These are phyloP conservation scores for Orbilia quercus DNA, from an alignment of 2,329 filamentous ascomycete species.

Conservation along the genomic window DNA sequence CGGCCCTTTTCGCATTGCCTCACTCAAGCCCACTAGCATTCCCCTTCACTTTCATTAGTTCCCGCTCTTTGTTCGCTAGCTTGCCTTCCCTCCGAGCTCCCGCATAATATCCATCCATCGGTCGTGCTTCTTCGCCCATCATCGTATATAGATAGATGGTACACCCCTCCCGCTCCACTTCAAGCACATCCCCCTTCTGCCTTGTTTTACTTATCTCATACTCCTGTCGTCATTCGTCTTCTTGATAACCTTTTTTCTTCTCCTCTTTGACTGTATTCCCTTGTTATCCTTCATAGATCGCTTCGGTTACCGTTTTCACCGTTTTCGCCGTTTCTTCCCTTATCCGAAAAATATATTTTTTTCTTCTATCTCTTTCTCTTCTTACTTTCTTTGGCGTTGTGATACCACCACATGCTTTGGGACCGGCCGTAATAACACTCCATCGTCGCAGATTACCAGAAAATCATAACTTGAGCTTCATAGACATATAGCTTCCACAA, in stretches of 20 bases:
- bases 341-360: conserved; percentile 33
- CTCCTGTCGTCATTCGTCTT: conserved; percentile 50
- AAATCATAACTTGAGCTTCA: neutral
- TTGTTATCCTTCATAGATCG: conserved; percentile 29
- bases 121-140: conserved; percentile 20
- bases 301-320: conserved; percentile 21
- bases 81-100: conserved; percentile 7
- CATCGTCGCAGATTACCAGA: conserved; percentile 30
- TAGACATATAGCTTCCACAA: conserved; percentile 18
- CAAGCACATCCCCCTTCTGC: conserved; percentile 30
- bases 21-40: conserved; percentile 8
- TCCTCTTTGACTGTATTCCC: neutral
- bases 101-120: conserved; percentile 8
- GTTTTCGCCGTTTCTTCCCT: conserved; percentile 37
- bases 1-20: conserved; percentile 29
- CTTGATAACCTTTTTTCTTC: conserved; percentile 26
- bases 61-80: conserved; percentile 17
- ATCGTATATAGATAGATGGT: conserved; percentile 56
- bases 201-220: conserved; percentile 28
- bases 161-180: conserved; percentile 38
- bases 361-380: conserved; percentile 26
- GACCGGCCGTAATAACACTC: conserved; percentile 34
- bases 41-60: conserved; percentile 9
- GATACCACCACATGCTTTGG: conserved; percentile 33
- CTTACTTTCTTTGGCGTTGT: conserved; percentile 46